Conservation (phyloP, 345 rosid genomes). For the Cardamine occulta region DNA sequence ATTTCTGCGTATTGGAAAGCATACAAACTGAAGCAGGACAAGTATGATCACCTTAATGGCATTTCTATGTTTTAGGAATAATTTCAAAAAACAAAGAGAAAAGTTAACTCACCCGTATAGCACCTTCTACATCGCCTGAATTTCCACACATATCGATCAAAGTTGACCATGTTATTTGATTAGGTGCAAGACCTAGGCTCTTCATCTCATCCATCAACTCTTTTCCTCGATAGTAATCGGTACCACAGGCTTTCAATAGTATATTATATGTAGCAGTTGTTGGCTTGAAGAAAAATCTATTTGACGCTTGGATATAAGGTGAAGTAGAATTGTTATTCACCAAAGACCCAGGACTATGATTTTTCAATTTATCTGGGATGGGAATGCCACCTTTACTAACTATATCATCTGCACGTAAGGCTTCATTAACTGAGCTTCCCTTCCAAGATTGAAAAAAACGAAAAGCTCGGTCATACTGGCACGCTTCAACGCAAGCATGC, state of each 20-base stretch:
- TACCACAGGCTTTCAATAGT: constrained; percentile 87
- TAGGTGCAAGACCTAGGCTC: constrained; percentile 68
- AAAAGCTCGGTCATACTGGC: constrained; percentile 90
- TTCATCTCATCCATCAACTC: constrained; percentile 85
- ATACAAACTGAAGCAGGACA: constrained; percentile 20
- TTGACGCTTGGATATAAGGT: constrained; percentile 48
- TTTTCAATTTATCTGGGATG: constrained; percentile 30
- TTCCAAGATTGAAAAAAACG: constrained; percentile 80
- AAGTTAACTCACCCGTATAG: constrained; percentile 63
- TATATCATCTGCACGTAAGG: constrained; percentile 37
- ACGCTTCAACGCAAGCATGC: constrained; percentile 91
- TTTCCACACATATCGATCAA: constrained; percentile 78
- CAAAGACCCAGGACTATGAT: constrained; percentile 23
- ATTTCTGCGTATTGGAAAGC: background rate
- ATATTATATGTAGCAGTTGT: constrained; percentile 75
- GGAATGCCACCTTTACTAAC: constrained; percentile 22
- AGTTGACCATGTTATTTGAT: constrained; percentile 85
- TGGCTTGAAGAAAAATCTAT: constrained; percentile 63
- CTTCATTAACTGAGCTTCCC: constrained; percentile 46
- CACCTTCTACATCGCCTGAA: constrained; percentile 73
- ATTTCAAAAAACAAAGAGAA: background rate
- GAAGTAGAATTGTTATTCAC: constrained; percentile 44
- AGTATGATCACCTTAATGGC: constrained; percentile 6
- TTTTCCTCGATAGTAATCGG: constrained; percentile 69
- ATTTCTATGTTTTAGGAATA: background rate